phyloP scores from a whole-genome alignment of 225 moss, liverwort and hornwort genomes.

The Polytrichum commune region DNA sequence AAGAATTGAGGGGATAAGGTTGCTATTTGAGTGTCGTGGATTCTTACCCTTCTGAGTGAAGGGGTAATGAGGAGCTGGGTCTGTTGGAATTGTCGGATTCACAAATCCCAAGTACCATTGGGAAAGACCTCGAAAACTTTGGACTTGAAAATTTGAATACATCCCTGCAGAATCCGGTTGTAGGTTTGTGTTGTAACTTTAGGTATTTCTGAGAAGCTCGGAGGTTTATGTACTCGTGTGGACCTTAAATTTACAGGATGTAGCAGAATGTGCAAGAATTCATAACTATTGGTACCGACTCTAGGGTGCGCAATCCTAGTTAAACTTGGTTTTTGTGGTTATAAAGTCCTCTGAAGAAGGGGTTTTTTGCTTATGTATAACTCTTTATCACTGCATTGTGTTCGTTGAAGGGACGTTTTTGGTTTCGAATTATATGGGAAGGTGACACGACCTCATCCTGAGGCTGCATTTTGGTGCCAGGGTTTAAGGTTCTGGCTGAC shows the following conservation, averaged over 20 bases:
- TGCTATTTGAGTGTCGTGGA: no score
- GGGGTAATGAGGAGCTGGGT: no score
- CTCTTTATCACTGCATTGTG: background rate
- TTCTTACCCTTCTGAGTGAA: no score
- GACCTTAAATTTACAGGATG: no score
- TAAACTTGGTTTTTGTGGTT: no score
- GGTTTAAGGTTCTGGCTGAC: constrained; percentile 5
- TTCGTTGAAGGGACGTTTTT: background rate
- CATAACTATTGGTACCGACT: background rate
- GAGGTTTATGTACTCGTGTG: no score
- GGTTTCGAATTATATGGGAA: background rate
- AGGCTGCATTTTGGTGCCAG: background rate
- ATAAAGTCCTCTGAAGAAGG: background rate
- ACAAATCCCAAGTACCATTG: background rate
- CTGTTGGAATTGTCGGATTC: no score
- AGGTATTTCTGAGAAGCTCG: no score
- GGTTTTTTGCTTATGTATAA: constrained; percentile 17
- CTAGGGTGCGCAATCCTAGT: background rate
- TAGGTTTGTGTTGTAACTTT: background rate
- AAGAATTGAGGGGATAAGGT: no score
- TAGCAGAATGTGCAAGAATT: no score
- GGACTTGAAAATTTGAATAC: background rate
- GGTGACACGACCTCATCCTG: constrained; percentile 1
- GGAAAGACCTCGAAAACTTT: background rate
- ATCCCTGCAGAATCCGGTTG: background rate